Evolutionary conservation across 2,329 filamentous ascomycete species (phyloP), one percentile per base, ranked within the genome.

Genomic region (Cladobotryum mycophilum): DNA sequence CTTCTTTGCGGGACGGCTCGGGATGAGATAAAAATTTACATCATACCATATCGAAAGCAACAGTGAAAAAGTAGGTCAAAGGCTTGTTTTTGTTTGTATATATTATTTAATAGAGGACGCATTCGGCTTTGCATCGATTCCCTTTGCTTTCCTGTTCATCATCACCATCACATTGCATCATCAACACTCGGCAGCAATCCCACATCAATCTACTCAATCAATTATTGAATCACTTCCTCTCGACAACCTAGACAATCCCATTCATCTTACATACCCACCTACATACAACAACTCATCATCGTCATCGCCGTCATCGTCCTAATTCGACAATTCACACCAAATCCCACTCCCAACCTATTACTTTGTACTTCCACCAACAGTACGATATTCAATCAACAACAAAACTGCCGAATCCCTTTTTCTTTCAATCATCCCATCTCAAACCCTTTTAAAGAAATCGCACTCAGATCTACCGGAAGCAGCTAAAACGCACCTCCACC

Each of bases 1-100:
- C 22, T 30, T 7, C 17, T 45, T 34, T 34, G 51, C 51, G 51
- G 51, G 47, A 48, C 47, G 47, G 51, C 41, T 53, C 47, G 51
- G 51, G 45, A 52, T 48, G 49, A 8, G 15, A 20, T 18, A 15
- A 17, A 43, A 36, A 20, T 52, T 53, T 47, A 53, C 51, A 53
- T 53, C 51, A 53, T 50, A 46, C 47, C 41, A 40, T 40, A 9
- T 14, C 36, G 7, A 38, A 38, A 38, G 36, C 36, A 38, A 38
- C 36, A 30, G 25, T 8, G 8, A 30, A 30, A 30, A 30, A 30
- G 9, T 30, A 30, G 8, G 25, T 30, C 6, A 8, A 30, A 11
- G 2, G 9, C 22, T 25, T 25, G 4, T 25, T 25, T 25, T 30
- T 30, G 25, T 30, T 30, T 30, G 25, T 3, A 30, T 30, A 30